These are phyloP conservation scores for Mycocentrospora acerina DNA, from an alignment of 2,329 filamentous ascomycete species.

Conservation along the genomic window DNA sequence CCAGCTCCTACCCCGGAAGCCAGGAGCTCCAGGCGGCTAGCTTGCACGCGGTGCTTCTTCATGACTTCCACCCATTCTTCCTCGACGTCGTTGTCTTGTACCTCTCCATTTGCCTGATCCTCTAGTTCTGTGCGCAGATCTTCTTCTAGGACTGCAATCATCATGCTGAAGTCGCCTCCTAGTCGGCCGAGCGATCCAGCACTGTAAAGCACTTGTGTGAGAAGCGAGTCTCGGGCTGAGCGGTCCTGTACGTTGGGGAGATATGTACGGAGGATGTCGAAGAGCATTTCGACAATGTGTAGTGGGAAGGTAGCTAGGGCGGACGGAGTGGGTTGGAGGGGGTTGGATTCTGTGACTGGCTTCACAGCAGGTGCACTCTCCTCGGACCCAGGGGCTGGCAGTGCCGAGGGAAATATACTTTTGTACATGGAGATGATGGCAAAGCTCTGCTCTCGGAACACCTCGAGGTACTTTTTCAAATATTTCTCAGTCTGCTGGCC, in stretches of 20 bases:
- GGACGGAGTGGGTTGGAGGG: constrained; percentile 64
- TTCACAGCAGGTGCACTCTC: constrained; percentile 29
- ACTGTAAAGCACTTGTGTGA: constrained; percentile 92
- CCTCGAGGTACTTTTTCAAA: constrained; percentile 92
- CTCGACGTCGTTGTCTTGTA: constrained; percentile 44
- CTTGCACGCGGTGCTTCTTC: constrained; percentile 81
- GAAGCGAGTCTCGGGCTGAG: constrained; percentile 77
- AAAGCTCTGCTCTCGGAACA: constrained; percentile 97
- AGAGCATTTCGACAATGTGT: constrained; percentile 77
- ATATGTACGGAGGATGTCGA: constrained; percentile 73
- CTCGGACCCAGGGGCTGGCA: constrained; percentile 42
- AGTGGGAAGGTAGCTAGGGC: constrained; percentile 82
- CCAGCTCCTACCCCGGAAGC: constrained; percentile 46
- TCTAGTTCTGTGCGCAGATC: constrained; percentile 42
- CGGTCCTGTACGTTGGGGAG: constrained; percentile 80
- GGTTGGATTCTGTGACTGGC: constrained; percentile 27
- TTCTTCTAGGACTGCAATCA: constrained; percentile 67
- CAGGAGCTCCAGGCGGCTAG: constrained; percentile 68
- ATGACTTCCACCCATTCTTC: constrained; percentile 87
- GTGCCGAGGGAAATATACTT: constrained; percentile 74
- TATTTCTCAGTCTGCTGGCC: constrained; percentile 94
- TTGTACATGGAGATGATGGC: constrained; percentile 92
- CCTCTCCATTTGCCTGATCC: constrained; percentile 36
- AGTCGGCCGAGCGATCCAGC: constrained; percentile 86
- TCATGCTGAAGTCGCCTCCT: constrained; percentile 89